phyloP scores from a whole-genome alignment of 768 basidiomycete genomes.

The Ramaria rubella region DNA sequence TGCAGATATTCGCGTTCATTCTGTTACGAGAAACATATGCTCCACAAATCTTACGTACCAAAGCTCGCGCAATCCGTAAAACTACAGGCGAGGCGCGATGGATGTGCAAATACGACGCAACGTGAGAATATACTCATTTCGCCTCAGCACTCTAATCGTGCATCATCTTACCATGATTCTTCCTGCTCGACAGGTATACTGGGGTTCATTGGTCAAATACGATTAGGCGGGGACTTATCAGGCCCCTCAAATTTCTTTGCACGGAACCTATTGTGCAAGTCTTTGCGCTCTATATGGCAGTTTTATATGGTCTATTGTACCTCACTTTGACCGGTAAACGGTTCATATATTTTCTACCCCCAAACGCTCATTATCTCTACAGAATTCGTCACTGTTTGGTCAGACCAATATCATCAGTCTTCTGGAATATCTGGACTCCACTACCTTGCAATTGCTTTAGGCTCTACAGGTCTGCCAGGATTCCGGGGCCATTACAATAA shows the following conservation, averaged over 20 bases:
- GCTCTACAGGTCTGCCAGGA: conserved; percentile 40
- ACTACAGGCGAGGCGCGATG: conserved; percentile 41
- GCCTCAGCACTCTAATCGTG: conserved; percentile 18
- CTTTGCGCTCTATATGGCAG: conserved; percentile 61
- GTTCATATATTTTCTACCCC: neutral
- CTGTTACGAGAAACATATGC: conserved; percentile 50
- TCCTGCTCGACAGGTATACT: conserved; percentile 47
- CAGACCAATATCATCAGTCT: conserved; percentile 43
- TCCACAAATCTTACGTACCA: conserved; percentile 33
- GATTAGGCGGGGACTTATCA: conserved; percentile 19
- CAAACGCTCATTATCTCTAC: neutral
- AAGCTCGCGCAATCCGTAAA: conserved; percentile 41
- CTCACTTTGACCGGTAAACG: conserved; percentile 22
- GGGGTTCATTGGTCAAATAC: conserved; percentile 37
- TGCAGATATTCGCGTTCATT: conserved; percentile 52
- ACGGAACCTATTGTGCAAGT: conserved; percentile 65
- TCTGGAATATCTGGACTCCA: conserved; percentile 58
- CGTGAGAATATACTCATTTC: conserved; percentile 20
- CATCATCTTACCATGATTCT: no score
- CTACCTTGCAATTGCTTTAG: conserved; percentile 68
- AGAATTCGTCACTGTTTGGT: conserved; percentile 55
- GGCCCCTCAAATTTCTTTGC: conserved; percentile 62
- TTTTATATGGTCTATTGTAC: conserved; percentile 50
- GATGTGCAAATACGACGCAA: neutral
- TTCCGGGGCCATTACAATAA: conserved; percentile 32